Evolutionary conservation across 2,329 filamentous ascomycete genomes (phyloP), one percentile per base, ranked within the genome.

Genomic region (Xylariaceae sp.): DNA sequence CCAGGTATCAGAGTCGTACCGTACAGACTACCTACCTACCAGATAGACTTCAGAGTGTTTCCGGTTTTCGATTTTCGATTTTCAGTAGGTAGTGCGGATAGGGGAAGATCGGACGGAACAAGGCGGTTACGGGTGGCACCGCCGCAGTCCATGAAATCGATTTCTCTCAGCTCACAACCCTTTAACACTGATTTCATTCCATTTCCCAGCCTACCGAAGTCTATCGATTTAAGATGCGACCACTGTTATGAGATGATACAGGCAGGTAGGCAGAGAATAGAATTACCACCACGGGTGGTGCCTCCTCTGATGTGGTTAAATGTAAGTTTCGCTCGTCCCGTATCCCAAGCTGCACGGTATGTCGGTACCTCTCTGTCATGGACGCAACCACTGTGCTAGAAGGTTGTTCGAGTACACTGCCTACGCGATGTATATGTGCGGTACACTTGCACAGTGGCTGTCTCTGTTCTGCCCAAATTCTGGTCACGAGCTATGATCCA

Each of bases 401-500:
- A 19, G 19, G 19, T 19, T 19, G 19, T 19, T 19, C 19, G 1
- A 19, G 19, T 19, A 19, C 19, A 19, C 19, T 19, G 19, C 19
- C 19, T 19, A 19, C 19, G 19, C 19, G 19, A 19, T 19, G 19
- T 19, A 19, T 19, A 19, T 19, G 19, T 19, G 19, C 19, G 19
- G 19, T 19, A 19, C 19, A 19, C 19, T 19, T 19, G 1, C 8
- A 34, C 32, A 34, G 32, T 34, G 32, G 32, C 6, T 34, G 8
- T 7, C 35, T 11, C 35, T 37, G 35, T 37, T 3, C 35, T 37
- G 43, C 51, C 46, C 51, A 44, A 50, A 42, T 50, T 52, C 12
- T 43, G 51, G 58, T 60, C 58, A 60, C 58, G 56, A 60, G 58
- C 35, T 11, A 11, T 37, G 35, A 37, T 60, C 58, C 56, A 60